A percentile compares a stretch with the other conserved stretches of the same genome.
phyloP scores from a whole-genome alignment of 139 green algal genomes.

The Chlorella vulgaris region DNA sequence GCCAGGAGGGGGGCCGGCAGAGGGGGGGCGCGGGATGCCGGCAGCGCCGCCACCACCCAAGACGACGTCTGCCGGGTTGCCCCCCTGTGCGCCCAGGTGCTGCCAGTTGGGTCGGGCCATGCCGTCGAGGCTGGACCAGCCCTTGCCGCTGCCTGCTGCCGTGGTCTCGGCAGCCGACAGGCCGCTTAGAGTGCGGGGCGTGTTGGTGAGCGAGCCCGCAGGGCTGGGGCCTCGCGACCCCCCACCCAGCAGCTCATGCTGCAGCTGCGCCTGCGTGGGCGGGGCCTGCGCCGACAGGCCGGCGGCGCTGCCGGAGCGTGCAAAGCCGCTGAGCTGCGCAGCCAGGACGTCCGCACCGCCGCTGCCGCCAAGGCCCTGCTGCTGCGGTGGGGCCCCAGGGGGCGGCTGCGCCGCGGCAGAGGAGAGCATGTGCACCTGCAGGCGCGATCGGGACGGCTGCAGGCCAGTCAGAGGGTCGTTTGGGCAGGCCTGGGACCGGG shows the following conservation, averaged over 20 bases:
- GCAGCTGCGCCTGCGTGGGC: constrained; percentile 4
- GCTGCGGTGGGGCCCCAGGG: neutral
- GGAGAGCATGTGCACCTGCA: constrained; percentile 16
- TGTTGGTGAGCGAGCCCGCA: constrained; percentile 14
- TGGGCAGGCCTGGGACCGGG: too few species aligned
- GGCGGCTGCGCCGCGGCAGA: constrained; percentile 7
- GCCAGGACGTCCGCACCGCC: neutral
- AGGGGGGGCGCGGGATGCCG: constrained; percentile 13
- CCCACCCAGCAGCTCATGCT: constrained; percentile 18
- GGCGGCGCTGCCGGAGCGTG: neutral
- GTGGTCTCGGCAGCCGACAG: too few species aligned
- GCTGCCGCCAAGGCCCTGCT: neutral
- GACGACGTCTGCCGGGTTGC: neutral
- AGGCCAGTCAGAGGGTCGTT: too few species aligned
- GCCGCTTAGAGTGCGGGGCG: constrained; percentile 22
- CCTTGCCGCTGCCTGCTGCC: neutral
- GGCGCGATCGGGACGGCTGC: neutral
- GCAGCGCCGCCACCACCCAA: neutral
- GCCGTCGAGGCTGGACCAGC: constrained; percentile 26
- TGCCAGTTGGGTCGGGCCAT: constrained; percentile 29
- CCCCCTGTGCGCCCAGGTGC: neutral
- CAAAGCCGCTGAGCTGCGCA: neutral
- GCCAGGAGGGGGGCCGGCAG: constrained; percentile 11
- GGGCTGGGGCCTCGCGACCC: neutral
- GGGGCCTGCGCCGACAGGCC: neutral